Conservation (phyloP, 2,329 filamentous ascomycete species). For the Neonectria faginata region DNA sequence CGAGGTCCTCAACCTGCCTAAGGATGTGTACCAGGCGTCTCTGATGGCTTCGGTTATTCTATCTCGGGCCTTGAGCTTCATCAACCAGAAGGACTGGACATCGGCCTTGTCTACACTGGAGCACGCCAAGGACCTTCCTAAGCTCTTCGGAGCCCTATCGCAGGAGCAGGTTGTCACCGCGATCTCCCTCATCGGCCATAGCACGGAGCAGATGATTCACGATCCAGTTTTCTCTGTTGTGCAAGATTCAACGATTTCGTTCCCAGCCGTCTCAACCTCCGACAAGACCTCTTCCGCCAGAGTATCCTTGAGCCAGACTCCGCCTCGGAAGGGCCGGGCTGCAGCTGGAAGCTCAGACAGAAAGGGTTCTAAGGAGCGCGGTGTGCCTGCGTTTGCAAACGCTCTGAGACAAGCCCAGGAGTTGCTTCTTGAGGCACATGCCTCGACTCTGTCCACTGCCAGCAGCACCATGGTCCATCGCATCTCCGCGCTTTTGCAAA, state of each 20-base stretch:
- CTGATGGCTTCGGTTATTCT: slow-evolving; percentile 52
- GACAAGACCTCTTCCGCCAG: slow-evolving; percentile 56
- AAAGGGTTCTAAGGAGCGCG: slow-evolving; percentile 48
- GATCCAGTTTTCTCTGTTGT: slow-evolving; percentile 91
- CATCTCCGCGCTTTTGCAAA: slow-evolving; percentile 73
- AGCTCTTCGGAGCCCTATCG: slow-evolving; percentile 53
- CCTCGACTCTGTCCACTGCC: slow-evolving; percentile 63
- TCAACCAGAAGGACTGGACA: slow-evolving; percentile 66
- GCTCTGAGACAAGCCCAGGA: slow-evolving; percentile 75
- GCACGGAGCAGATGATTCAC: slow-evolving; percentile 76
- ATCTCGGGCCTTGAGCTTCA: slow-evolving; percentile 57
- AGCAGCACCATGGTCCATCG: slow-evolving; percentile 71
- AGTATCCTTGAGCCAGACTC: slow-evolving; percentile 52
- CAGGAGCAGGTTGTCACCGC: slow-evolving; percentile 73
- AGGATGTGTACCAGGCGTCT: slow-evolving; percentile 53
- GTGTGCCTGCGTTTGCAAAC: slow-evolving; percentile 62
- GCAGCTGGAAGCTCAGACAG: slow-evolving; percentile 34
- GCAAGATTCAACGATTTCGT: slow-evolving; percentile 91
- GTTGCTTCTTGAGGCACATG: slow-evolving; percentile 72
- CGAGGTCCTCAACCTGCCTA: slow-evolving; percentile 39
- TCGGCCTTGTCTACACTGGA: slow-evolving; percentile 68
- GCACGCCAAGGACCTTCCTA: slow-evolving; percentile 59
- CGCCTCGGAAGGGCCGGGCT: slow-evolving; percentile 48
- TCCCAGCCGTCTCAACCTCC: slow-evolving; percentile 73
- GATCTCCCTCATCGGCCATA: slow-evolving; percentile 75